These are phyloP conservation scores for Adansonia gregorii DNA, from an alignment of 441 rosid species.

Conservation along the genomic window DNA sequence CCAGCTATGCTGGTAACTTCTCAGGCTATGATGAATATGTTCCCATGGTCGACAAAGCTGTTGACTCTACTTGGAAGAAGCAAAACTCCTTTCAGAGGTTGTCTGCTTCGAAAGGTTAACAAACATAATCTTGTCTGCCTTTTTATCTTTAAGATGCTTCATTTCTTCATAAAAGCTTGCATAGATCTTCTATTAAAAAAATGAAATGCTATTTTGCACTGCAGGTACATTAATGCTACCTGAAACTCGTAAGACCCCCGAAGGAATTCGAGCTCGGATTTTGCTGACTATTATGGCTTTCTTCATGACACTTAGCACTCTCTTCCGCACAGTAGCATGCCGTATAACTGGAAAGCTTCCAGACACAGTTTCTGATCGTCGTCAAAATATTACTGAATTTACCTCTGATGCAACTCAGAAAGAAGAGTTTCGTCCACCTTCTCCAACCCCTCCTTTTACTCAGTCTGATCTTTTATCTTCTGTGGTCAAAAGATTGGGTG, in stretches of 20 bases:
- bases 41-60: conserved; percentile 99
- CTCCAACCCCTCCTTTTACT: conserved; percentile 57
- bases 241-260: conserved; percentile 53
- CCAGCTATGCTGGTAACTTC: conserved; percentile 64
- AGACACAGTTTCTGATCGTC: conserved; percentile 34
- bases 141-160: conserved; percentile 6
- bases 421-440: conserved; percentile 66
- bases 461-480: conserved; percentile 67
- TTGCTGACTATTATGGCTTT: conserved; percentile 55
- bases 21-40: conserved; percentile 95
- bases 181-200: background rate
- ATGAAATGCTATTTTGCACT: conserved; percentile 19
- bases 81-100: conserved; percentile 55
- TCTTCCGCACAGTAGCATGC: conserved; percentile 47
- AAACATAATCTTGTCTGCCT: background rate
- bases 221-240: conserved; percentile 53
- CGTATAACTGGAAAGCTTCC: conserved; percentile 59
- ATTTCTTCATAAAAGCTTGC: background rate
- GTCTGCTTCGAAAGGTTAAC: conserved; percentile 67
- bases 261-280: conserved; percentile 52
- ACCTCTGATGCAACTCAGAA: conserved; percentile 43
- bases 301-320: conserved; percentile 54
- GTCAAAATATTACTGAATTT: conserved; percentile 39
- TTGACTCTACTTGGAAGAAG: conserved; percentile 85
- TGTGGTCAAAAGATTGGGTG: conserved; percentile 79